Evolutionary conservation across 306 rosid genomes (phyloP), one percentile per base, ranked within the genome.

Genomic region (Dalbergia oliveri): DNA sequence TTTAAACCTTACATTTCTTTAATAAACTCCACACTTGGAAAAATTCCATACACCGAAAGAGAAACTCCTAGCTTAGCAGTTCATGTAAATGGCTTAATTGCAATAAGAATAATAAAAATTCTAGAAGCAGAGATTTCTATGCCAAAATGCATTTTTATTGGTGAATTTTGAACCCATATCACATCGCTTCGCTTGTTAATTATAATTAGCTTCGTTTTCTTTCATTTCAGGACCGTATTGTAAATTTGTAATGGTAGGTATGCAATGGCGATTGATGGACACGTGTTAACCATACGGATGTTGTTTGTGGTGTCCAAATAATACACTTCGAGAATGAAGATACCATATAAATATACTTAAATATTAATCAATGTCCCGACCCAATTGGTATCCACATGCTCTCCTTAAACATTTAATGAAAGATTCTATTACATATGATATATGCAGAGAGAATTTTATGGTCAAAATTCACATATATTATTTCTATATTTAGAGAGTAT

Each of bases 231-330:
- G 45, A 43, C 10, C 9, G 2, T 37, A 37, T 37, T 37, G 41
- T 0, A 37, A 37, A 37, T 1, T 43, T 43, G 47, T 7, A 43
- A 43, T 43, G 39, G 39, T 72, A 34, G 3, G 0, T 69, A 4
- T 43, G 54, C 31, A 11, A 0, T 4, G 8, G 12, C 14, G 0
- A 34, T 6, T 0, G 10, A 47, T 26, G 47, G 69, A 73, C 84
- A 79, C 66, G 12, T 67, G 81, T 44, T 60, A 54, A 15, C 44
- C 21, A 47, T 47, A 50, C 8, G 41, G 41, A 26, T 33, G 47
- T 39, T 26, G 23, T 11, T 83, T 57, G 44, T 61, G 5, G 18
- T 35, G 71, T 81, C 76, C 21, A 70, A 6, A 5, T 26, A 9
- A 4, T 43, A 43, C 47, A 43, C 47, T 9, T 9, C 47, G 6